A percentile compares a stretch with the other conserved stretches of the same genome.
phyloP scores from a whole-genome alignment of 441 rosid genomes.

The Arabidopsis hybrid region DNA sequence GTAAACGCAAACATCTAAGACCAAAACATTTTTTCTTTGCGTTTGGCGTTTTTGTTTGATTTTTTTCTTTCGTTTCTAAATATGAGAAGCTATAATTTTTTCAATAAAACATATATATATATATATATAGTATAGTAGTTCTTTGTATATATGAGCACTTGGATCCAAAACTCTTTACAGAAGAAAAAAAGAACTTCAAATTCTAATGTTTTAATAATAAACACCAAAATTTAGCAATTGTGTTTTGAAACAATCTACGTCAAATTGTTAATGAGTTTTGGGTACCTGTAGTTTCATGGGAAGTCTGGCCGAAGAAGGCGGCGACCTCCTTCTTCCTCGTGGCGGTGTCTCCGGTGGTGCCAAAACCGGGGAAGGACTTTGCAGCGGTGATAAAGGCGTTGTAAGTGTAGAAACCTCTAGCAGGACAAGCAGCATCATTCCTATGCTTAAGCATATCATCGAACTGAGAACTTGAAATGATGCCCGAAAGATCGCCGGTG shows the following conservation, averaged over 20 bases:
- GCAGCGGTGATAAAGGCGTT: conserved; percentile 65
- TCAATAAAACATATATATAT: too few relatives aligned
- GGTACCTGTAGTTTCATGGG: conserved; percentile 52
- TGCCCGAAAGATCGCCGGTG: conserved; percentile 40
- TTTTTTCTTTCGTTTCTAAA: too few relatives aligned
- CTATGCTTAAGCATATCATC: conserved; percentile 59
- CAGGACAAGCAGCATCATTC: conserved; percentile 54
- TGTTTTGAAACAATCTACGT: not conserved
- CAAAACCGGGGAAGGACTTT: conserved; percentile 53
- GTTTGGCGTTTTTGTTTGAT: too few relatives aligned
- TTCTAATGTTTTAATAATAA: too few relatives aligned
- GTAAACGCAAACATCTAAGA: too few relatives aligned
- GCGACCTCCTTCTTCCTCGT: conserved; percentile 59
- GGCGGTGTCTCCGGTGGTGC: conserved; percentile 52
- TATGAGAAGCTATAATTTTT: too few relatives aligned
- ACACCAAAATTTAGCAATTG: too few relatives aligned
- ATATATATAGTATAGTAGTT: too few relatives aligned
- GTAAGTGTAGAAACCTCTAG: conserved; percentile 60
- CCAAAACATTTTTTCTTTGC: too few relatives aligned
- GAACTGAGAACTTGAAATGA: conserved; percentile 50
- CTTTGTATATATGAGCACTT: too few relatives aligned
- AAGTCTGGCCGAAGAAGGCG: conserved; percentile 76
- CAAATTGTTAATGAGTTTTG: not conserved
- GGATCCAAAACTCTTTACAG: too few relatives aligned
- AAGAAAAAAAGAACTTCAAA: too few relatives aligned